These are phyloP conservation scores for Perkinsus chesapeaki DNA, from an alignment of 169 alveolate species.

Conservation along the genomic window DNA sequence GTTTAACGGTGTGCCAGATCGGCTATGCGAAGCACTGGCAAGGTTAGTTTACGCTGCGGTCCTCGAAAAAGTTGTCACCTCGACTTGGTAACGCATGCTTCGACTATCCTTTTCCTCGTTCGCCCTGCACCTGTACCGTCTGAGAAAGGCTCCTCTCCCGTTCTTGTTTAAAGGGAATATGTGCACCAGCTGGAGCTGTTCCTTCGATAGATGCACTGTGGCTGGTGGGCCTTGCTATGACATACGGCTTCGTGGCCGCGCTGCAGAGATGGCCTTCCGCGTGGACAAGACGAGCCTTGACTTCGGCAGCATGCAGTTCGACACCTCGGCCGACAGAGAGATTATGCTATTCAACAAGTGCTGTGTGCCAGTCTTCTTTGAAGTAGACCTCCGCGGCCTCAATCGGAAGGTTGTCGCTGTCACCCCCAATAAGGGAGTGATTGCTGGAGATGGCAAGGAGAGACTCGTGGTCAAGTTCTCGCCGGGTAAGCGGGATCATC, in stretches of 20 bases:
- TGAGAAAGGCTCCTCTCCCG: too few species aligned
- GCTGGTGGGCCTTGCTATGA: constrained; percentile 90
- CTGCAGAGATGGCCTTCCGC: constrained; percentile 59
- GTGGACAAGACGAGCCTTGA: constrained; percentile 66
- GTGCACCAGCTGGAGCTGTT: background rate
- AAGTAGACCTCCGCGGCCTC: background rate
- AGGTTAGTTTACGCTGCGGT: background rate
- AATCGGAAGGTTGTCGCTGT: background rate
- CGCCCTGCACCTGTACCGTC: too few species aligned
- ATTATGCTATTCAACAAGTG: background rate
- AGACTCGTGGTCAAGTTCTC: constrained; percentile 63
- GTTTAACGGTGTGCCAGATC: background rate
- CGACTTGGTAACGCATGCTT: too few species aligned
- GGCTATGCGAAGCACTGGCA: background rate
- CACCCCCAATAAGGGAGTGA: constrained; percentile 51
- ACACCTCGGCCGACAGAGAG: background rate
- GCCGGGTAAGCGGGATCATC: constrained; percentile 61
- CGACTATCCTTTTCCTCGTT: too few species aligned
- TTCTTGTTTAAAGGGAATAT: too few species aligned
- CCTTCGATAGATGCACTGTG: constrained; percentile 66
- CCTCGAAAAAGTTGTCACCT: too few species aligned
- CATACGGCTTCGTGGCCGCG: constrained; percentile 73
- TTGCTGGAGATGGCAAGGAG: constrained; percentile 72
- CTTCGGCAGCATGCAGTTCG: constrained; percentile 62
- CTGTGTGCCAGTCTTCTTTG: background rate